Conservation (phyloP, 306 rosid genomes). For the Acacia confusa region DNA sequence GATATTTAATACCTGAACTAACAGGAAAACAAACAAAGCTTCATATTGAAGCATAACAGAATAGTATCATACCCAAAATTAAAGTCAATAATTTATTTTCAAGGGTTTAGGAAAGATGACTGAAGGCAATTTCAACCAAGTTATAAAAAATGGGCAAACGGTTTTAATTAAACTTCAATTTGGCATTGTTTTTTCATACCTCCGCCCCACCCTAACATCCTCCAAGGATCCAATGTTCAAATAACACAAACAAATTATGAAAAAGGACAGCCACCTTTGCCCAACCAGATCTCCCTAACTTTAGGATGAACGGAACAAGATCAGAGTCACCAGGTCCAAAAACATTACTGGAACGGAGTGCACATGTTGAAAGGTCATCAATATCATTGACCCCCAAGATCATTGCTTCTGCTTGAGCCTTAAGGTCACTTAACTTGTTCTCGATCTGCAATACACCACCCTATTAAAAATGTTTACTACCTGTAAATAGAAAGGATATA, state of each 20-base stretch:
- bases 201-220: background rate
- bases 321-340: slow-evolving; percentile 85
- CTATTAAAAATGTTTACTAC: slow-evolving; percentile 23
- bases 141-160: slow-evolving; percentile 8
- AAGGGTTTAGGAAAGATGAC: background rate
- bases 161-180: slow-evolving; percentile 5
- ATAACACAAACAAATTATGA: background rate
- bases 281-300: slow-evolving; percentile 67
- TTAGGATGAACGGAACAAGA: slow-evolving; percentile 53
- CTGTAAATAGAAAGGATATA: slow-evolving; percentile 25
- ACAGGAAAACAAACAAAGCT: slow-evolving; percentile 24
- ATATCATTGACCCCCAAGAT: slow-evolving; percentile 63
- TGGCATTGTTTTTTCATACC: background rate
- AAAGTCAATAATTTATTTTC: background rate
- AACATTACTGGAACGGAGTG: slow-evolving; percentile 85
- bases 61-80: background rate
- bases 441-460: slow-evolving; percentile 57
- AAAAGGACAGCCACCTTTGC: slow-evolving; percentile 56
- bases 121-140: background rate
- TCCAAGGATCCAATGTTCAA: background rate
- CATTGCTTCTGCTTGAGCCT: slow-evolving; percentile 89
- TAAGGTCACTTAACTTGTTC: slow-evolving; percentile 63
- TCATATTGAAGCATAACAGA: slow-evolving; percentile 24
- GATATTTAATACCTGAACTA: slow-evolving; percentile 25
- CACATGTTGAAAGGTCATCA: slow-evolving; percentile 83